Conservation (phyloP, 192 early-diverging fungal genomes). For the Mortierella hygrophila region DNA sequence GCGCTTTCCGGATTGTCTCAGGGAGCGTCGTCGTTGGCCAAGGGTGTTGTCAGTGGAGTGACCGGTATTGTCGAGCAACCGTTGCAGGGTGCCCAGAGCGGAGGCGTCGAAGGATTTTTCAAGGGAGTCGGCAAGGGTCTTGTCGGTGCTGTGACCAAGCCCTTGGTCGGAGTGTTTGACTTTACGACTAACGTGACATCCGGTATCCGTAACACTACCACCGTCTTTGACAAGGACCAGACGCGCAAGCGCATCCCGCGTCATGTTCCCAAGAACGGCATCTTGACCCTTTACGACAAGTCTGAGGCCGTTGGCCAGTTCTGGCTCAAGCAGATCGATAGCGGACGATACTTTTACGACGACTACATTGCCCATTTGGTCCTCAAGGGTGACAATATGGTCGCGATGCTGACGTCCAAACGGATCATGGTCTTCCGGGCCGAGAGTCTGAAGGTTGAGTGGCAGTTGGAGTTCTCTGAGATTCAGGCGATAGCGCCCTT, state of each 20-base stretch:
- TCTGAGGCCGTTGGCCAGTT: conserved; percentile 88
- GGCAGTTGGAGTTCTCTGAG: conserved; percentile 82
- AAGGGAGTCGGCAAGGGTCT: conserved; percentile 95
- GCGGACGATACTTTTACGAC: conserved; percentile 84
- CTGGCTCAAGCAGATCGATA: conserved; percentile 86
- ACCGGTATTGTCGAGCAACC: conserved; percentile 88
- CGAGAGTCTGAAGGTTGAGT: conserved; percentile 81
- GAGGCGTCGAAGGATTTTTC: conserved; percentile 94
- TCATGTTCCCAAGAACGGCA: conserved; percentile 85
- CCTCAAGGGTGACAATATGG: conserved; percentile 86
- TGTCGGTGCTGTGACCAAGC: conserved; percentile 95
- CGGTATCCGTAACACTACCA: conserved; percentile 95
- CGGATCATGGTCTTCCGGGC: conserved; percentile 83
- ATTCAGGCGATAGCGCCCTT: conserved; percentile 81
- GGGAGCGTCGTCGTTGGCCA: conserved; percentile 87
- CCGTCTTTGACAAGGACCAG: conserved; percentile 85
- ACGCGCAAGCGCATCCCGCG: conserved; percentile 90
- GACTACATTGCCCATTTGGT: conserved; percentile 90
- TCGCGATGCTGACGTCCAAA: conserved; percentile 85
- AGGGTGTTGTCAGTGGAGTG: conserved; percentile 87
- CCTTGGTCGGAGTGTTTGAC: conserved; percentile 95
- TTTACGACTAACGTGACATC: conserved; percentile 91
- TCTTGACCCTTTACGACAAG: conserved; percentile 72
- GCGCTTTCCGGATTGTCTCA: conserved; percentile 89
- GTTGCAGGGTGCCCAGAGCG: conserved; percentile 87